phyloP scores from a whole-genome alignment of 345 rosid species.

The Ailanthus altissimus region DNA sequence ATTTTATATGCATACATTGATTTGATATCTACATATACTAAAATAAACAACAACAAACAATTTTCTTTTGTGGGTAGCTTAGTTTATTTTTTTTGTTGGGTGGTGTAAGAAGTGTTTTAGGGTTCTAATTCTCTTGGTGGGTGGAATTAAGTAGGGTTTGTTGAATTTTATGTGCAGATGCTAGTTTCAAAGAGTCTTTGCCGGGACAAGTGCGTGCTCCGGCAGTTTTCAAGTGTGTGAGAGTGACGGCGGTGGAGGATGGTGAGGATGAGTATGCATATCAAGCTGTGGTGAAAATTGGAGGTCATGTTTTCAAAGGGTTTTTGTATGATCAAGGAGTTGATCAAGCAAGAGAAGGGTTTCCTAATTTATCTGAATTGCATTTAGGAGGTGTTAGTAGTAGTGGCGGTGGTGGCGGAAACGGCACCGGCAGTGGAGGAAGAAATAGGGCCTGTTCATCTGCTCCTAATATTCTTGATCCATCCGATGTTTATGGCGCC shows the following conservation, averaged over 20 bases:
- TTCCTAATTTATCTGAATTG: constrained; percentile 80
- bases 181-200: constrained; percentile 55
- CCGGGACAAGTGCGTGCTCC: constrained; percentile 86
- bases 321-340: constrained; percentile 84
- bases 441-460: constrained; percentile 61
- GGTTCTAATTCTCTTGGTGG: constrained; percentile 10
- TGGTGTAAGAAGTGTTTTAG: not conserved
- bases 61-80: not conserved
- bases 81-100: constrained; percentile 7
- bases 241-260: constrained; percentile 89
- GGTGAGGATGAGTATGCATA: constrained; percentile 93
- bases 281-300: constrained; percentile 86
- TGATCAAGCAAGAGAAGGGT: constrained; percentile 59
- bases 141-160: constrained; percentile 32
- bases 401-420: constrained; percentile 32
- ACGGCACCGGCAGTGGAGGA: constrained; percentile 35
- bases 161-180: constrained; percentile 41
- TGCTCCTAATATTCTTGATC: constrained; percentile 50
- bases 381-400: constrained; percentile 69
- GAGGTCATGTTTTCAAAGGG: constrained; percentile 92
- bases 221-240: constrained; percentile 93
- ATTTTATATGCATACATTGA: too few relatives aligned
- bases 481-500: constrained; percentile 63
- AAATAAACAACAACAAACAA: not conserved
- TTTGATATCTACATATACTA: not conserved